Evolutionary conservation across 352 stramenopile species (phyloP).

Genomic region (Phytopythium delawarense): DNA sequence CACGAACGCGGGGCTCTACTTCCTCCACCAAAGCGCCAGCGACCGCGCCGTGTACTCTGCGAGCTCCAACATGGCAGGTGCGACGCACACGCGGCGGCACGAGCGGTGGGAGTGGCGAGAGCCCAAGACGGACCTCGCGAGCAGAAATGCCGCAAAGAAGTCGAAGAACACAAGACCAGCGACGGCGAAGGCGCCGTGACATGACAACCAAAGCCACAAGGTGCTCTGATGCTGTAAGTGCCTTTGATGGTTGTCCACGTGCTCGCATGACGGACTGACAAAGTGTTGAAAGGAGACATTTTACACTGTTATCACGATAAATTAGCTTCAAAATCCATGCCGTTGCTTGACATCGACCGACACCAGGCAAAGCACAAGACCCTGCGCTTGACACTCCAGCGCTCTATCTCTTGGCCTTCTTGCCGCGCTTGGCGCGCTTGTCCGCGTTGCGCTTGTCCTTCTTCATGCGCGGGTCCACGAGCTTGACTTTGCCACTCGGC

Average conservation of each 20-base stretch:
- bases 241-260: no score
- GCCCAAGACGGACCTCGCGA: neutral
- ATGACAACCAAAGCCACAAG: neutral
- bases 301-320: neutral
- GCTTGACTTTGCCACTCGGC: slow-evolving; percentile 90
- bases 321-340: slow-evolving; percentile 1
- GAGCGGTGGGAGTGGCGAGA: slow-evolving; percentile 49
- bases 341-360: no score
- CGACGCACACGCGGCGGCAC: slow-evolving; percentile 17
- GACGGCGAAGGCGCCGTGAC: neutral
- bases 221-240: neutral
- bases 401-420: slow-evolving; percentile 83
- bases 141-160: neutral
- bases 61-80: neutral
- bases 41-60: slow-evolving; percentile 23
- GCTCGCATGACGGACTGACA: neutral
- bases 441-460: slow-evolving; percentile 92
- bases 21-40: slow-evolving; percentile 44
- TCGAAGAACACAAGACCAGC: neutral
- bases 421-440: slow-evolving; percentile 76
- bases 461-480: slow-evolving; percentile 98
- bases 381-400: neutral
- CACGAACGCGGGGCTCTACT: slow-evolving; percentile 33
- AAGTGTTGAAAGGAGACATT: neutral
- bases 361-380: neutral